Conservation (phyloP, 2,329 filamentous ascomycete genomes). For the Nannizzia gypsea region DNA sequence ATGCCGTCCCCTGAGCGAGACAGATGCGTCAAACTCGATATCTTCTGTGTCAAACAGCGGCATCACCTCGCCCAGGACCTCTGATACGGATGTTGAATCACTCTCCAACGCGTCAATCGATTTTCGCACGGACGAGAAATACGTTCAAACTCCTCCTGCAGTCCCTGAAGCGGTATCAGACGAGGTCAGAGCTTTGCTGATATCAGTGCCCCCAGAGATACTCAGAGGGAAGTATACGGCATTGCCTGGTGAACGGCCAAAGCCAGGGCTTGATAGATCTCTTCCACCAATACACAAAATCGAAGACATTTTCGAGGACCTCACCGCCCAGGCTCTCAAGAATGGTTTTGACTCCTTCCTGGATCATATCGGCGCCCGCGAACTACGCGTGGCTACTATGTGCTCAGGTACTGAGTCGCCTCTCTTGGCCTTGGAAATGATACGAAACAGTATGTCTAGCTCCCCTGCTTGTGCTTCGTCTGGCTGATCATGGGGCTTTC, state of each 20-base stretch:
- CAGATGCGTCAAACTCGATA: neutral
- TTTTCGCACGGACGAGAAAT: neutral
- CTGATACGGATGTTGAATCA: neutral
- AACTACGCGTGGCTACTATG: conserved; percentile 54
- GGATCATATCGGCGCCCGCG: conserved; percentile 23
- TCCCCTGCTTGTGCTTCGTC: neutral
- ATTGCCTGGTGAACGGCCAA: conserved; percentile 12
- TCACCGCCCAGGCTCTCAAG: conserved; percentile 31
- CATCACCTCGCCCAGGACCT: neutral
- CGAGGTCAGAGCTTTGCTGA: conserved; percentile 4
- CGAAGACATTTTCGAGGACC: conserved; percentile 39
- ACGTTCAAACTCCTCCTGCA: neutral
- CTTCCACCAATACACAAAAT: conserved; percentile 39
- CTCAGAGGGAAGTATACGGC: conserved; percentile 13
- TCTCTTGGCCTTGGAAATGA: conserved; percentile 50
- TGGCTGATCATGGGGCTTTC: conserved; percentile 9
- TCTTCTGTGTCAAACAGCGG: neutral
- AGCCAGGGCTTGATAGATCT: conserved; percentile 20
- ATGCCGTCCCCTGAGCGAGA: neutral
- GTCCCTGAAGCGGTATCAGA: neutral
- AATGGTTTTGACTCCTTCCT: conserved; percentile 27
- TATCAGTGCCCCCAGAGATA: conserved; percentile 13
- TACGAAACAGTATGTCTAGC: conserved; percentile 36
- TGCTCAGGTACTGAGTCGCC: conserved; percentile 71
- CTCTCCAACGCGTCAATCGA: neutral